Percentiles rank a stretch among this genome's conserved stretches.
These are phyloP conservation scores for Saturnispora sekii DNA, from an alignment of 805 yeast species.

Conservation along the genomic window DNA sequence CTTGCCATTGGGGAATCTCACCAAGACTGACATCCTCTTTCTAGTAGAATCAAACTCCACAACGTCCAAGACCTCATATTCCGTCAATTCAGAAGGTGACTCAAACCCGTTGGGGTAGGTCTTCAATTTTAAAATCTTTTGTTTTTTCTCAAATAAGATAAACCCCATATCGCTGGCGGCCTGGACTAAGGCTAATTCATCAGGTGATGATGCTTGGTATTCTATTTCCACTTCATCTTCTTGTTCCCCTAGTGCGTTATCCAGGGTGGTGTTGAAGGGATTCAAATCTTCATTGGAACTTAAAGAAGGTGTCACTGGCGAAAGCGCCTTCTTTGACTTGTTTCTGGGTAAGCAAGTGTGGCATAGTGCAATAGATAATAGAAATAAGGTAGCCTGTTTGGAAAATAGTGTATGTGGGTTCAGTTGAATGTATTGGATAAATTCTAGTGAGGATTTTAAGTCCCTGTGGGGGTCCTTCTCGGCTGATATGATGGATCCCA, in stretches of 20 bases:
- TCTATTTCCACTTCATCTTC: conserved; percentile 41
- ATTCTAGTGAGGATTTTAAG: conserved; percentile 49
- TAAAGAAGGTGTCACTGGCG: conserved; percentile 8
- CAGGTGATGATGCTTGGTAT: conserved; percentile 95
- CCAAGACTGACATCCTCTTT: conserved; percentile 89
- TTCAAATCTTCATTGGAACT: conserved; percentile 17
- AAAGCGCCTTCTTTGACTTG: background rate
- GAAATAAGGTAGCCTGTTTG: conserved; percentile 64
- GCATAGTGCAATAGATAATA: conserved; percentile 76
- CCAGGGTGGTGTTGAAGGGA: conserved; percentile 10
- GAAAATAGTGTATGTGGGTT: conserved; percentile 66
- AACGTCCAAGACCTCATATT: conserved; percentile 65
- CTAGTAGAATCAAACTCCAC: conserved; percentile 83
- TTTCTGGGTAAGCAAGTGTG: conserved; percentile 79
- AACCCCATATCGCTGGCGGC: conserved; percentile 96
- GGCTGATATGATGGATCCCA: conserved; percentile 22
- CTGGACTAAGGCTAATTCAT: conserved; percentile 83
- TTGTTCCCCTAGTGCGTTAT: conserved; percentile 7
- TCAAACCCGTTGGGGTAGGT: conserved; percentile 81
- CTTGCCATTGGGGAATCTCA: conserved; percentile 65
- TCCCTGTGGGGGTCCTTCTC: conserved; percentile 21
- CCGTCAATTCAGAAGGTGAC: conserved; percentile 49
- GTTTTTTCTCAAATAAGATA: conserved; percentile 64
- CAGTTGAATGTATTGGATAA: conserved; percentile 59
- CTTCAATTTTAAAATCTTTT: conserved; percentile 51